A percentile compares a stretch with the other conserved stretches of the same genome.
Evolutionary conservation across 2,329 filamentous ascomycete genomes (phyloP).

Genomic region (Colletotrichum sp.): DNA sequence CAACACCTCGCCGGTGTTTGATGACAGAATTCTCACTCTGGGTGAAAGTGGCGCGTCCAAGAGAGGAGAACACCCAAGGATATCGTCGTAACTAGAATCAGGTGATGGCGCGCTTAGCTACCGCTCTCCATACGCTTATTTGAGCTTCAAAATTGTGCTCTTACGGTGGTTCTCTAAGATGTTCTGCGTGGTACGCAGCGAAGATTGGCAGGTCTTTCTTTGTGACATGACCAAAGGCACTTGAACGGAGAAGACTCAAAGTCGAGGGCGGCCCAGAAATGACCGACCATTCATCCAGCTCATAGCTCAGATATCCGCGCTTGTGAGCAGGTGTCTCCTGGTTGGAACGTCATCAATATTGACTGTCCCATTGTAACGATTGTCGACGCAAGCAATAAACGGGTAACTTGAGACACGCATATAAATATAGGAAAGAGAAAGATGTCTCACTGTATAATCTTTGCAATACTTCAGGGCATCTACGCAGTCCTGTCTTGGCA

Average conservation of each 20-base stretch:
- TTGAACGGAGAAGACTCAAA: not conserved
- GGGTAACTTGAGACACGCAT: not conserved
- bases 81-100: not conserved
- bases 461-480: not conserved
- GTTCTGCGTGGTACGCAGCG: not conserved
- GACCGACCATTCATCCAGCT: not conserved
- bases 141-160: not conserved
- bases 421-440: rapidly evolving
- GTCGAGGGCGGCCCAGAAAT: not conserved
- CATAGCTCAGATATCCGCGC: not conserved
- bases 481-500: not conserved
- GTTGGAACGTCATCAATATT: not conserved
- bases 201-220: not conserved
- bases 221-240: not conserved
- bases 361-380: too few relatives aligned
- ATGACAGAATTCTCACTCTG: not conserved
- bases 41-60: not conserved
- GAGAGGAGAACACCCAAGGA: not conserved
- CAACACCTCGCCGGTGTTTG: not conserved
- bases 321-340: not conserved
- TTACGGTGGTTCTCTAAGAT: not conserved
- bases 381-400: too few relatives aligned
- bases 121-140: not conserved
- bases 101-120: not conserved
- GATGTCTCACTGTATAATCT: not conserved